Evolutionary conservation across 495 filamentous ascomycete genomes (phyloP), one percentile per base, ranked within the genome.

Genomic region (Daldinia vernicosa): DNA sequence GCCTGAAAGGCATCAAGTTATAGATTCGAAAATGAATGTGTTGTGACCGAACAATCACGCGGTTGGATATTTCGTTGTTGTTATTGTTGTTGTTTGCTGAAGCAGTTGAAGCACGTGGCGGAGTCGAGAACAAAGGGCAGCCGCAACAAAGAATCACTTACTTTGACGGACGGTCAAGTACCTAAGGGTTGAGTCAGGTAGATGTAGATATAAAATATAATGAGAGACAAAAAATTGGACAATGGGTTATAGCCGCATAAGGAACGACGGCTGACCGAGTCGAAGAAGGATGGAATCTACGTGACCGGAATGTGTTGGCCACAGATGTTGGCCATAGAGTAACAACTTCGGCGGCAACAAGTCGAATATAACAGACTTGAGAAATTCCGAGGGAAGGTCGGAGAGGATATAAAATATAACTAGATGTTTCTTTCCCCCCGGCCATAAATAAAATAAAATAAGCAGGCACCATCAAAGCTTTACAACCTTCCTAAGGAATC

Each of bases 211-310:
- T 33, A 50, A 67, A 1, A 33, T 63, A 27, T 33, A 50, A 61
- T 15, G 57, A 67, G 50, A 57, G 68, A 71, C 64, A 71, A 54
- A 54, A 17, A 56, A 22, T 63, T 60, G 22, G 37, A 9, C 47
- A 60, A 50, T 51, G 12, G 17, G 30, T 59, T 19, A 69, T 35
- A 70, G 64, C 66, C 71, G 69, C 69, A 67, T 74, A 76, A 76
- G 67, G 74, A 78, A 59, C 30, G 76, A 73, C 69, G 61, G 67
- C 74, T 57, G 35, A 17, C 27, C 14, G 22, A 37, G 28, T 22
- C 47, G 37, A 50, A 54, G 28, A 63, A 52, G 28, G 50, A 60
- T 70, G 62, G 63, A 59, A 66, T 62, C 12, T 66, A 57, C 58
- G 28, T 61, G 11, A 47, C 43, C 27, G 22, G 58, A 59, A 47